A percentile compares a stretch with the other conserved stretches of the same genome.
These are phyloP conservation scores for Tricholoma furcatifolium DNA, from an alignment of 768 basidiomycete genomes.

Conservation along the genomic window DNA sequence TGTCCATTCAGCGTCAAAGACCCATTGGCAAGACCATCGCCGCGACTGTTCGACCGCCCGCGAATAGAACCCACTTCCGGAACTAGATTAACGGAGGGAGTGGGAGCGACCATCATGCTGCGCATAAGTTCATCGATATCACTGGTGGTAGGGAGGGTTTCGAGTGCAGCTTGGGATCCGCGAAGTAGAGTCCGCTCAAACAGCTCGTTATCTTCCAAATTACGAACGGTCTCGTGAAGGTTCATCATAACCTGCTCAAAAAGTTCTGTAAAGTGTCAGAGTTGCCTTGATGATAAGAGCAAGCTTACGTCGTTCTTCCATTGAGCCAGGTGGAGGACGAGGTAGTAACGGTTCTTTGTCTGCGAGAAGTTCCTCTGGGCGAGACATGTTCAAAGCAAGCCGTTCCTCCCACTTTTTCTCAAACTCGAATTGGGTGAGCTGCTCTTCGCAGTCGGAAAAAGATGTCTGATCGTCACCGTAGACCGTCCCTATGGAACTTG, in stretches of 20 bases:
- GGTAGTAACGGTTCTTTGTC: constrained; percentile 37
- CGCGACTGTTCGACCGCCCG: constrained; percentile 12
- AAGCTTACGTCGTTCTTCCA: constrained; percentile 36
- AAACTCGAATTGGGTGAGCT: constrained; percentile 36
- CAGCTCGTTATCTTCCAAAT: constrained; percentile 46
- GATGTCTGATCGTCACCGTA: constrained; percentile 47
- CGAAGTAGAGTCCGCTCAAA: constrained; percentile 47
- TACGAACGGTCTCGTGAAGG: constrained; percentile 35
- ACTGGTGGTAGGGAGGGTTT: constrained; percentile 39
- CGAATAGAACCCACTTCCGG: constrained; percentile 1
- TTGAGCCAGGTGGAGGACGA: constrained; percentile 24
- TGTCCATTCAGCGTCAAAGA: constrained; percentile 34
- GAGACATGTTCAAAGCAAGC: constrained; percentile 34
- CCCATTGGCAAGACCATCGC: constrained; percentile 26
- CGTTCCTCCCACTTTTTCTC: constrained; percentile 42
- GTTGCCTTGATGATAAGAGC: neutral
- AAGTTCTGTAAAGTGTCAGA: constrained; percentile 20
- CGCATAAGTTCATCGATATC: constrained; percentile 51
- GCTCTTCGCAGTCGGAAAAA: constrained; percentile 40
- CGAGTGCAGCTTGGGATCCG: constrained; percentile 44
- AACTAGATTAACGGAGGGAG: constrained; percentile 11
- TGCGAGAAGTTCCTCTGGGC: constrained; percentile 40
- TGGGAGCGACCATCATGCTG: constrained; percentile 46
- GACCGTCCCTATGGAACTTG: constrained; percentile 49
- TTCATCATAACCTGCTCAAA: constrained; percentile 35